A percentile compares a stretch with the other conserved stretches of the same genome.
Conservation (phyloP, 768 basidiomycete genomes). For the Leccinum disarticulatum region DNA sequence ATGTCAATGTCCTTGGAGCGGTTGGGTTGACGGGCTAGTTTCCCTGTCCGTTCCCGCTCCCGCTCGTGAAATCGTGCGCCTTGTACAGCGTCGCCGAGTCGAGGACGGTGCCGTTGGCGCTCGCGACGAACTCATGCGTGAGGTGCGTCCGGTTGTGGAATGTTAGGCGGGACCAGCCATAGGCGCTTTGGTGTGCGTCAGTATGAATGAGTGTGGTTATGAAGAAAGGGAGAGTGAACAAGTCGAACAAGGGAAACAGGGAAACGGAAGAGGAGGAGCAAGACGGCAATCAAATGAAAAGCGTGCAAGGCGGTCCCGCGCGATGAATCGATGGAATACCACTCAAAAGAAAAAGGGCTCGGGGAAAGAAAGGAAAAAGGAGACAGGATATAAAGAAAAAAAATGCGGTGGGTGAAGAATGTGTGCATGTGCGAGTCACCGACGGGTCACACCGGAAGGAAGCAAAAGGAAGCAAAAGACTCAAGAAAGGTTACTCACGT, state of each 20-base stretch:
- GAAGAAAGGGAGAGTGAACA: not conserved
- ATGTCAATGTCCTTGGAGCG: not conserved
- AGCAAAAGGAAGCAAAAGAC: not conserved
- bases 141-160: slow-evolving; percentile 32
- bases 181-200: slow-evolving; percentile 9
- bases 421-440: too few species aligned
- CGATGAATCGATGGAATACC: too few species aligned
- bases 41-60: not conserved
- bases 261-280: not conserved
- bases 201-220: not conserved
- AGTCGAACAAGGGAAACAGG: not conserved
- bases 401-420: not conserved
- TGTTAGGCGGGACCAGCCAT: slow-evolving; percentile 30
- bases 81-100: slow-evolving; percentile 29
- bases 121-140: slow-evolving; percentile 31
- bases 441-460: too few species aligned
- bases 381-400: too few species aligned
- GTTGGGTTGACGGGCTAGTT: not conserved
- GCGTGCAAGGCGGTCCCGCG: too few species aligned
- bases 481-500: slow-evolving; percentile 12
- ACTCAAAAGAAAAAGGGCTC: too few species aligned
- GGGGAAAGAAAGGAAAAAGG: too few species aligned
- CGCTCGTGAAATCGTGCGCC: slow-evolving; percentile 13
- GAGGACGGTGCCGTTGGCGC: slow-evolving; percentile 29
- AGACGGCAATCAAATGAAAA: too few species aligned